Evolutionary conservation across 768 basidiomycete genomes (phyloP).

Genomic region (Phallus indusiatus): DNA sequence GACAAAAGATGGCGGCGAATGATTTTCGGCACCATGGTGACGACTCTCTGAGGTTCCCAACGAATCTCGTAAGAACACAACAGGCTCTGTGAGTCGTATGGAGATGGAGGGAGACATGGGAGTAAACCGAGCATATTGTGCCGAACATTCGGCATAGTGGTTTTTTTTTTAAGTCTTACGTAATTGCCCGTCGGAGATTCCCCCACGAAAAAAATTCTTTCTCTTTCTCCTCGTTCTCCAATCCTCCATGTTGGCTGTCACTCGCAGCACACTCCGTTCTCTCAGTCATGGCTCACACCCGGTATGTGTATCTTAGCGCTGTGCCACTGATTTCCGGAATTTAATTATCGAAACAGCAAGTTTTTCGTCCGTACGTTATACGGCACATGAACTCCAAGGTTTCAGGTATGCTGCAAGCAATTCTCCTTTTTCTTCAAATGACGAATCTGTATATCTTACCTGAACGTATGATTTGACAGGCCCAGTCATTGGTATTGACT

Average conservation of each 20-base stretch:
- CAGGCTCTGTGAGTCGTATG: conserved; percentile 63
- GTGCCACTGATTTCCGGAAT: not conserved
- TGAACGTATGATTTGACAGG: conserved; percentile 29
- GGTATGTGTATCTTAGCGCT: not conserved
- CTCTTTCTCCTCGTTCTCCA: conserved; percentile 6
- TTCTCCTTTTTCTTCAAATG: conserved; percentile 14
- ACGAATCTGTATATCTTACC: conserved; percentile 6
- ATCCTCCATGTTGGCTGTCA: conserved; percentile 18
- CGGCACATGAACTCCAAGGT: conserved; percentile 97
- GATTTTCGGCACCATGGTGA: conserved; percentile 22
- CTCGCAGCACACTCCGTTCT: conserved; percentile 13
- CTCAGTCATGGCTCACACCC: conserved; percentile 7
- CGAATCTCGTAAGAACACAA: conserved; percentile 52
- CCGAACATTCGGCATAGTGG: not conserved
- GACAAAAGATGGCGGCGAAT: conserved; percentile 47
- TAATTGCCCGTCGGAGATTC: not conserved
- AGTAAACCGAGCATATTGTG: not conserved
- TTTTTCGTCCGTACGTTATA: conserved; percentile 66
- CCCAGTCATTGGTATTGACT: conserved; percentile 92
- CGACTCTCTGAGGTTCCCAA: conserved; percentile 22
- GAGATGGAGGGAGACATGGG: conserved; percentile 23
- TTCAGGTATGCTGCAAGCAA: conserved; percentile 42
- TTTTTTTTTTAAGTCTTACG: not conserved
- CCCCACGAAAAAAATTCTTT: conserved; percentile 2
- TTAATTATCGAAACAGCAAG: conserved; percentile 31